Base-by-base conservation (phyloP, 306 rosid genomes). In the Datisca glomerata region DNA sequence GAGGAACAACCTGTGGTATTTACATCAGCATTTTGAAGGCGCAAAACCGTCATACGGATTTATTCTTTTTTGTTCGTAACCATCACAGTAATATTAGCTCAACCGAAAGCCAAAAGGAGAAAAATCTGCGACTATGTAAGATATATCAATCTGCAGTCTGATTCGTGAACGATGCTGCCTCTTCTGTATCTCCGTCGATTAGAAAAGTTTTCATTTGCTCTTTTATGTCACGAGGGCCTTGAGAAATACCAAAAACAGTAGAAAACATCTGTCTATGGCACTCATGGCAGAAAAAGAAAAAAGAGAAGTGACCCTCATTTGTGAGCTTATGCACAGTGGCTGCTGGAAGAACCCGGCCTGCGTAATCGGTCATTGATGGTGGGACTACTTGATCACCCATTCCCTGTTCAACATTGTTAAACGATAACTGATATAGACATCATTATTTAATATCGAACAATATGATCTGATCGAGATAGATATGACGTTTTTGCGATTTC, bases 291-390 rank as follows among this genome's bases (percentile, higher is more conserved):
- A 83, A 80, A 50, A 65, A 77, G 67, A 76, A 72, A 73, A 70
- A 83, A 23, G 95, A 83, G 49, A 77, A 84, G 60, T 89, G 97
- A 8, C 95, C 97, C 69, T 83, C 97, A 12, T 70, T 83, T 51
- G 81, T 87, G 61, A 89, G 86, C 74, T 62, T 80, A 43, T 77
- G 95, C 57, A 84, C 53, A 12, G 55, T 41, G 16, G 89, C 79
- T 45, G 65, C 94, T 1, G 95, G 95, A 57, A 89, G 65, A 53
- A 68, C 74, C 55, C 93, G 75, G 31, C 51, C 67, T 44, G 83
- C 52, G 23, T 70, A 70, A 57, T 84, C 94, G 3, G 64, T 44
- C 74, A 75, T 68, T 12, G 95, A 71, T 29, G 86, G 81, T n/a
- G 93, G 93, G 49, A 75, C 72, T 61, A 73, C 76, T 41, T 57